Conservation (phyloP, 164 flowering plant genomes). For the Magnolia kwangsiensis region DNA sequence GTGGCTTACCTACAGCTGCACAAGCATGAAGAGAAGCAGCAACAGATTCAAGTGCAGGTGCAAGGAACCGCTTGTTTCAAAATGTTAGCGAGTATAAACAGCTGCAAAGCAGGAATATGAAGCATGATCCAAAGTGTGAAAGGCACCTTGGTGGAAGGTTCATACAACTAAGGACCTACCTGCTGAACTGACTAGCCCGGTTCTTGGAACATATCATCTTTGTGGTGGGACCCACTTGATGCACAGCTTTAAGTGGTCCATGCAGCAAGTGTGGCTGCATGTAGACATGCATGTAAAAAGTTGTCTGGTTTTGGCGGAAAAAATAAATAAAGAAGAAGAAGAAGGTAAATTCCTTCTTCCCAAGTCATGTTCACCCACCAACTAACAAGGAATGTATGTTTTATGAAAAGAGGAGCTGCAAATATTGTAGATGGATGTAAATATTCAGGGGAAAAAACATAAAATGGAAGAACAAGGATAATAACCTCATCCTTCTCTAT, state of each 20-base stretch:
- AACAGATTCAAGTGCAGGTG: not conserved
- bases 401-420: not conserved
- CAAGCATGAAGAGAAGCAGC: not conserved
- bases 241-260: not conserved
- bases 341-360: not conserved
- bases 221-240: not conserved
- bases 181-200: not conserved
- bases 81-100: not conserved
- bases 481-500: conserved; percentile 96
- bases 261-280: not conserved
- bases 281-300: not conserved
- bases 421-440: not conserved
- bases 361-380: not conserved
- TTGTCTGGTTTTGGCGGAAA: not conserved
- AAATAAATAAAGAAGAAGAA: too few relatives aligned
- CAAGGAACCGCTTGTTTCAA: not conserved
- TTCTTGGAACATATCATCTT: not conserved
- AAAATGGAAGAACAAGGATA: not conserved
- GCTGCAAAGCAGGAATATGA: not conserved
- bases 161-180: not conserved
- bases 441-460: not conserved
- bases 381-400: not conserved
- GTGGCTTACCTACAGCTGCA: too few relatives aligned
- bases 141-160: not conserved
- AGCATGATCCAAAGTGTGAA: not conserved